phyloP scores from a whole-genome alignment of 805 yeast species.

The Saccharomycopsis fermentans region DNA sequence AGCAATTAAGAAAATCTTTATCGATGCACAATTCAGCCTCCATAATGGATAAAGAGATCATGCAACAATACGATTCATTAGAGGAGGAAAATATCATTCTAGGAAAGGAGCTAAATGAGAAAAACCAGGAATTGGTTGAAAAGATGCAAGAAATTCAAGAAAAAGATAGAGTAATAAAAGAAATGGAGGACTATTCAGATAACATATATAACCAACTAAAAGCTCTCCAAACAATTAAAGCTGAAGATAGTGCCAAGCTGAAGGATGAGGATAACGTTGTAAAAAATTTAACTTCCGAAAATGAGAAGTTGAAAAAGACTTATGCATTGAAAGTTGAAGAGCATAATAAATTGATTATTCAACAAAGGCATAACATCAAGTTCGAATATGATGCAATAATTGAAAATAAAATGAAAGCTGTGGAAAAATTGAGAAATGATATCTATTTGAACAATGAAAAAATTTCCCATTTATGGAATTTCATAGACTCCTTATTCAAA shows the following conservation, averaged over 20 bases:
- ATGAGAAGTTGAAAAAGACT: neutral
- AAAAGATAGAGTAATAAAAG: constrained; percentile 15
- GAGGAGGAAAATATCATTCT: constrained; percentile 16
- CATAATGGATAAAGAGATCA: constrained; percentile 10
- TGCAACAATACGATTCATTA: constrained; percentile 12
- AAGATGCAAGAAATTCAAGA: constrained; percentile 15
- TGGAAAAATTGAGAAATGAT: constrained; percentile 3
- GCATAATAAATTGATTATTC: constrained; percentile 9
- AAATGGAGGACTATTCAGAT: constrained; percentile 14
- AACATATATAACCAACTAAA: neutral
- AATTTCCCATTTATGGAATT: neutral
- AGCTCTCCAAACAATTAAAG: neutral
- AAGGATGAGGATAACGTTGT: neutral
- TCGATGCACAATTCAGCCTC: constrained; percentile 4
- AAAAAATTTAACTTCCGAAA: neutral
- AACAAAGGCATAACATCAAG: constrained; percentile 13
- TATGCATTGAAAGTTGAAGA: constrained; percentile 4
- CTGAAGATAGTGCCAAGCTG: neutral
- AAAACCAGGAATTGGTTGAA: constrained; percentile 13
- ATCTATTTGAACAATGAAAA: constrained; percentile 2
- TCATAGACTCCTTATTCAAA: constrained; percentile 6
- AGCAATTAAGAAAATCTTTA: constrained; percentile 9
- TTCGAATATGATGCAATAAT: constrained; percentile 18
- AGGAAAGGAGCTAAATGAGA: constrained; percentile 10
- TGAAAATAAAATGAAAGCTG: constrained; percentile 14